Evolutionary conservation across 2,329 filamentous ascomycete genomes (phyloP), one percentile per base, ranked within the genome.

Genomic region (Monosporascus sp.): DNA sequence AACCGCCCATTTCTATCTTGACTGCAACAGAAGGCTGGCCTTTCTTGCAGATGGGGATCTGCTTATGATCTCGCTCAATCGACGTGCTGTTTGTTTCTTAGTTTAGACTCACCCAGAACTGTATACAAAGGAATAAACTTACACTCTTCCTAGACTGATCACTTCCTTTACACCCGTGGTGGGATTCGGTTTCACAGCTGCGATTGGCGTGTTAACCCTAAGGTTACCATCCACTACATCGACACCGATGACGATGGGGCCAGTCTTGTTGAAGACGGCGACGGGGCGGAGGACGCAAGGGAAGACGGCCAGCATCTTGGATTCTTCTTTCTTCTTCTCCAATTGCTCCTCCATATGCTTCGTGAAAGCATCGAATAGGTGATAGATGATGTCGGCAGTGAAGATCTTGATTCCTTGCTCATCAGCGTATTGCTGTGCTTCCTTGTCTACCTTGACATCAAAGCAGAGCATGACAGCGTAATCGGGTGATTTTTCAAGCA

Each of bases 391-490:
- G 72, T 99, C 93, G 3, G 95, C 94, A 3, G 90, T 96, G 77
- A 99, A 99, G 64, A 99, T 89, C 79, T 96, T 97, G 75, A 99
- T 89, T 49, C 91, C 91, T 57, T 96, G 85, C 53, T 97, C 91
- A 18, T 97, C 90, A 11, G 94, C 94, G 64, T 97, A 96, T 9
- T 83, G 80, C 60, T 88, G 85, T 1, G 94, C 94, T 68, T 99
- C 94, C 72, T 96, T 97, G 75, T 99, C 94, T 17, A 99, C 90
- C 77, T 97, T 97, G 74, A 99, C 94, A 70, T 99, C 95, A 80
- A 99, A 99, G 72, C 94, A 97, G 49, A 99, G 85, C 94, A 99
- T 99, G 69, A 97, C 90, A n/a, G 94, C 94, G 63, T 86, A 95
- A 68, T 99, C 92, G 60, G 90, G 90, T 17, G 86, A 82, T 76